Evolutionary conservation across 306 rosid genomes (phyloP).

Genomic region (Carpinus viminea): DNA sequence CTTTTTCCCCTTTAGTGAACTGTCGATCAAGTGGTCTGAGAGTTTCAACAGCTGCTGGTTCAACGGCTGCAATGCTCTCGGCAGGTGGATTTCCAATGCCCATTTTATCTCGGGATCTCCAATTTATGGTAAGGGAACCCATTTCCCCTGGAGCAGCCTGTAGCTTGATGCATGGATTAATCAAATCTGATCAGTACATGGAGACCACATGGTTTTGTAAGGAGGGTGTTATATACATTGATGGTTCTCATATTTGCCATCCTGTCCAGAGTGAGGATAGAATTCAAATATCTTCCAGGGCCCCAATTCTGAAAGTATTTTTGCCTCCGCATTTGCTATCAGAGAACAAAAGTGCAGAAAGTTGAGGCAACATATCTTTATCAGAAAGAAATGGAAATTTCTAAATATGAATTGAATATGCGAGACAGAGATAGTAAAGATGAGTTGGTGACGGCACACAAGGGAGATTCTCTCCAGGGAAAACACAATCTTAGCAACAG

Average conservation of each 20-base stretch:
- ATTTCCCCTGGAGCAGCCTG: conserved; percentile 44
- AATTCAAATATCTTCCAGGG: conserved; percentile 65
- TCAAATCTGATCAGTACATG: conserved; percentile 49
- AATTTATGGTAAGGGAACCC: conserved; percentile 95
- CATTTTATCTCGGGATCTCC: conserved; percentile 69
- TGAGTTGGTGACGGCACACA: conserved; percentile 3
- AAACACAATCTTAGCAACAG: neutral
- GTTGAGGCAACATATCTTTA: conserved; percentile 12
- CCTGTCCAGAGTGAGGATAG: conserved; percentile 58
- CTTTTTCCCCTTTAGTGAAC: conserved; percentile 48
- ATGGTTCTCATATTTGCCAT: conserved; percentile 67
- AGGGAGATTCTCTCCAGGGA: conserved; percentile 18
- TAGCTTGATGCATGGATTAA: conserved; percentile 57
- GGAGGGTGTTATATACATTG: conserved; percentile 66
- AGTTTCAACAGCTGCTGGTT: conserved; percentile 88
- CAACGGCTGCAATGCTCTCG: conserved; percentile 94
- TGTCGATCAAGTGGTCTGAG: conserved; percentile 90
- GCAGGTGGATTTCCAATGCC: conserved; percentile 86
- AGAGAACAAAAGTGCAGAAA: conserved; percentile 16
- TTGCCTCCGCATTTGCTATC: conserved; percentile 51
- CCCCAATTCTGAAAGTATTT: conserved; percentile 71
- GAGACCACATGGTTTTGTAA: conserved; percentile 55
- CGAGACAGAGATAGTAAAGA: conserved; percentile 18
- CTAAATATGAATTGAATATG: conserved; percentile 18
- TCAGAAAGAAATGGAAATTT: neutral